phyloP scores from a whole-genome alignment of 148 eudicot genomes.

The Cornus kousa region DNA sequence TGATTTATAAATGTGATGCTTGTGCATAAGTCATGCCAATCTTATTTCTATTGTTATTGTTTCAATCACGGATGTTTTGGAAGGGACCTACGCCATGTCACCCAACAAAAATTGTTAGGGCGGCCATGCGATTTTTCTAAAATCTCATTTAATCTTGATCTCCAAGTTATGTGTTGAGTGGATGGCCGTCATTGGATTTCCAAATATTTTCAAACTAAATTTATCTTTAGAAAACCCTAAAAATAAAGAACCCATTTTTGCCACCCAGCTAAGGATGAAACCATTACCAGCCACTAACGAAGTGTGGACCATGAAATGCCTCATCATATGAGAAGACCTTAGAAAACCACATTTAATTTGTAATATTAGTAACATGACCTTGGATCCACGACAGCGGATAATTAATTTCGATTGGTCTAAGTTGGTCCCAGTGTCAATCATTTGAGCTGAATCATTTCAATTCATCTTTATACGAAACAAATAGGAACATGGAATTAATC shows the following conservation, averaged over 20 bases:
- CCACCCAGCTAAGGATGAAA: not conserved
- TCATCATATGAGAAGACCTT: not conserved
- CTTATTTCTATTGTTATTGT: too few species aligned
- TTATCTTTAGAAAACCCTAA: too few species aligned
- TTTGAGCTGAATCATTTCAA: too few species aligned
- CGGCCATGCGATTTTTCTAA: not conserved
- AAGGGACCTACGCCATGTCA: too few species aligned
- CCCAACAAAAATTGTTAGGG: not conserved
- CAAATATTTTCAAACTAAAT: not conserved
- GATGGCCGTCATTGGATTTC: not conserved
- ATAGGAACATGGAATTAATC: too few species aligned
- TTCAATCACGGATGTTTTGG: too few species aligned
- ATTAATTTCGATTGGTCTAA: not conserved
- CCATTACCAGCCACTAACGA: not conserved
- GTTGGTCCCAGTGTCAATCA: not conserved
- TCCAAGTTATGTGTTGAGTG: not conserved
- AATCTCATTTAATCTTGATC: not conserved
- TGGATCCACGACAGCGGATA: not conserved
- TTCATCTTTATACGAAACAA: too few species aligned
- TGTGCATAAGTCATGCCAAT: too few species aligned
- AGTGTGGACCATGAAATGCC: not conserved
- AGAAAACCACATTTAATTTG: not conserved
- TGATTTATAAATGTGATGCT: too few species aligned
- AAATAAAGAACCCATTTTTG: too few species aligned
- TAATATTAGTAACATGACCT: not conserved